Evolutionary conservation across 2,329 filamentous ascomycete genomes (phyloP).

Genomic region (Alternaria ethzedia): DNA sequence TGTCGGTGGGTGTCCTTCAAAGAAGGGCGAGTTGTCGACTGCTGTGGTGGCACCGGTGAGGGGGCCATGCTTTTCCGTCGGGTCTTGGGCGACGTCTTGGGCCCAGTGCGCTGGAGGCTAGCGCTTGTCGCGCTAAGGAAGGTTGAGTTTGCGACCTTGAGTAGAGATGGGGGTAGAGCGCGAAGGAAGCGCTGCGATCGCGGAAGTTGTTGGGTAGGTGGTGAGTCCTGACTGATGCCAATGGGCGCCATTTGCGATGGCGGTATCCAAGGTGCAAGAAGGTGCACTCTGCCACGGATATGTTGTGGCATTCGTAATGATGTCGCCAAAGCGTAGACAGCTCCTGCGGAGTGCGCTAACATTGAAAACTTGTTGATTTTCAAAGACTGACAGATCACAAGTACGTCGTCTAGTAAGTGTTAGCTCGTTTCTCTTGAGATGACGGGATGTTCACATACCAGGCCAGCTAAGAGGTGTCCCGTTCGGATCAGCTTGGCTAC

Average conservation of each 20-base stretch:
- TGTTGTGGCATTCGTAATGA: slow-evolving; percentile 95
- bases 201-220: slow-evolving; percentile 84
- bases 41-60: slow-evolving; percentile 15
- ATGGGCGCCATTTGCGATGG: slow-evolving; percentile 65
- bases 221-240: slow-evolving; percentile 72
- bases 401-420: slow-evolving; percentile 71
- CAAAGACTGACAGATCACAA: slow-evolving; percentile 88
- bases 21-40: slow-evolving; percentile 20
- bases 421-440: slow-evolving; percentile 49
- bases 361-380: slow-evolving; percentile 97
- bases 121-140: slow-evolving; percentile 93
- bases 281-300: slow-evolving; percentile 90
- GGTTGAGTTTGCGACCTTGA: slow-evolving; percentile 93
- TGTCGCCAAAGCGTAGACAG: slow-evolving; percentile 96
- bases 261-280: slow-evolving; percentile 95
- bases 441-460: slow-evolving; percentile 61
- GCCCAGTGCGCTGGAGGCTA: slow-evolving; percentile 66
- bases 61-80: slow-evolving; percentile 39
- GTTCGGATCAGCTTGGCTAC: slow-evolving; percentile 84
- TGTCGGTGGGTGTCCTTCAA: slow-evolving; percentile 50
- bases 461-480: slow-evolving; percentile 93
- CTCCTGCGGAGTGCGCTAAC: slow-evolving; percentile 92
- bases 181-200: slow-evolving; percentile 90
- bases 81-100: slow-evolving; percentile 57
- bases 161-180: slow-evolving; percentile 84